A percentile compares a stretch with the other conserved stretches of the same genome.
Conservation (phyloP, 2,329 filamentous ascomycete genomes). For the Botrytis elliptica region DNA sequence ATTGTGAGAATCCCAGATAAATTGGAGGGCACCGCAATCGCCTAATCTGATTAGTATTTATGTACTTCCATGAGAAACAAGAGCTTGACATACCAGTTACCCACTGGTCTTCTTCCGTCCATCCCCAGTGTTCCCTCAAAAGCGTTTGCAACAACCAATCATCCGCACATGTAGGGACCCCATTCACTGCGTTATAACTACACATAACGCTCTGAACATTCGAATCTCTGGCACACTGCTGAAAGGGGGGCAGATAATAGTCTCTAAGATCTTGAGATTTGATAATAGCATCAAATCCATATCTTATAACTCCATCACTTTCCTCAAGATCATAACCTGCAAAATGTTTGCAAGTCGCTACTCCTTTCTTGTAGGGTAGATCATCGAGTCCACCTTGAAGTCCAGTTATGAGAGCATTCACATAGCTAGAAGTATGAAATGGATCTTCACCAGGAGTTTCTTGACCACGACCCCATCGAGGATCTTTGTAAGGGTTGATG, state of each 20-base stretch:
- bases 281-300: slow-evolving; percentile 57
- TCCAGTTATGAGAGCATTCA: slow-evolving; percentile 52
- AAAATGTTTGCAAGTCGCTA: slow-evolving; percentile 60
- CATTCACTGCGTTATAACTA: slow-evolving; percentile 64
- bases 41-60: not conserved
- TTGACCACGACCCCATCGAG: slow-evolving; percentile 60
- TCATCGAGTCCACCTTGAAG: slow-evolving; percentile 49
- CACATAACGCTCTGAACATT: slow-evolving; percentile 61
- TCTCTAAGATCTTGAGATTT: slow-evolving; percentile 62
- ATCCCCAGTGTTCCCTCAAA: slow-evolving; percentile 64
- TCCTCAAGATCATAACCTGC: slow-evolving; percentile 55
- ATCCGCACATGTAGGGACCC: slow-evolving; percentile 62
- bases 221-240: slow-evolving; percentile 59
- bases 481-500: slow-evolving; percentile 64
- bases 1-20: slow-evolving; percentile 47
- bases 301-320: slow-evolving; percentile 46
- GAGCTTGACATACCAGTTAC: slow-evolving; percentile 39
- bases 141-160: slow-evolving; percentile 61
- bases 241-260: slow-evolving; percentile 66
- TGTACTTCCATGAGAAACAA: rapidly evolving
- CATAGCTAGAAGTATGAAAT: slow-evolving; percentile 50
- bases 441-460: slow-evolving; percentile 61
- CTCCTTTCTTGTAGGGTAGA: slow-evolving; percentile 44
- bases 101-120: slow-evolving; percentile 59
- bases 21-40: slow-evolving; percentile 55